Base-by-base conservation (phyloP, 2,329 filamentous ascomycete genomes). In the Camillea tinctor region DNA sequence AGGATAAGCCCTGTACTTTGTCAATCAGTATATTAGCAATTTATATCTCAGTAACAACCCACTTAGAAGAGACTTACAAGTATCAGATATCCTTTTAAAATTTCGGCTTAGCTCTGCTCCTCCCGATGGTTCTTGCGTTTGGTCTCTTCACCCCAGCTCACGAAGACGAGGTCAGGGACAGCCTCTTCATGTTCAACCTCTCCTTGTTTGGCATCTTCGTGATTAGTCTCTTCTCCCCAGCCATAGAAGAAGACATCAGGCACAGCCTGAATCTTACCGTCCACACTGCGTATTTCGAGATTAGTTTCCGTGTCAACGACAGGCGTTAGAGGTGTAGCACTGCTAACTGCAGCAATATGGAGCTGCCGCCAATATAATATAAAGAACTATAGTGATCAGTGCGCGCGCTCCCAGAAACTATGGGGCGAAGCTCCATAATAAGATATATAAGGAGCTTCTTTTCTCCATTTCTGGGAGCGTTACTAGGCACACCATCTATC, bases 191-290 rank as follows among this genome's bases (percentile, higher is more conserved):
- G 50, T 21, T n/a, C n/a, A n/a, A n/a, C n/a, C n/a, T n/a, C n/a
- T n/a, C n/a, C n/a, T n/a, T n/a, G n/a, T n/a, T n/a, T n/a, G n/a
- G n/a, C n/a, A n/a, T n/a, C n/a, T n/a, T n/a, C n/a, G n/a, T n/a
- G n/a, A n/a, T 52, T 52, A 21, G 50, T 15, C 21, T 52, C 19
- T 52, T 52, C 50, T 21, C 19, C 50, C 50, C 50, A 52, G 50
- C 17, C 50, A 52, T 52, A 52, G 50, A 52, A 52, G 50, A 52
- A 52, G 50, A 52, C 50, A 52, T 52, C 50, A 52, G 50, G 50
- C 50, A 52, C 50, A 21, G 50, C 21, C 50, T 52, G 21, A 15
- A 21, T 23, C n/a, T 52, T 23, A 21, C 23, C 21, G 50, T 52
- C 50, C 50, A 22, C 50, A 52, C 17, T 52, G 21, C 21, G 50